phyloP scores from a whole-genome alignment of 2,329 filamentous ascomycete genomes.

The Alternaria novae-zelandiae region DNA sequence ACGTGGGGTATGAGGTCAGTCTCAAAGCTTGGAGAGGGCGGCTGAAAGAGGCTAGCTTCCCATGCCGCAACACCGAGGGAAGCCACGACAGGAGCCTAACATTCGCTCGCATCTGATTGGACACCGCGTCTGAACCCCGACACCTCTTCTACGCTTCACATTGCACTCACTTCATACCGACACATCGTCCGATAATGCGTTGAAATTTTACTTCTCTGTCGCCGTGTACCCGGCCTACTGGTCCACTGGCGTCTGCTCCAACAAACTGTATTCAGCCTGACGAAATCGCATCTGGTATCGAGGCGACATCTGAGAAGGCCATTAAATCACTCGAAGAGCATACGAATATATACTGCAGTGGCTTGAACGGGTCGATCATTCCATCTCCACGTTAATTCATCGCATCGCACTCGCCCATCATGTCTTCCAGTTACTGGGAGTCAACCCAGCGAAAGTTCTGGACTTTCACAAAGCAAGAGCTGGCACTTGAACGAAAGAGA shows the following conservation, averaged over 20 bases:
- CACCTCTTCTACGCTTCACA: neutral
- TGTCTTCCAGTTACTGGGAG: slow-evolving; percentile 97
- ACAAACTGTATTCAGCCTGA: neutral
- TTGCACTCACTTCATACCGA: neutral
- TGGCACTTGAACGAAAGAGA: slow-evolving; percentile 75
- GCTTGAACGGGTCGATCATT: neutral
- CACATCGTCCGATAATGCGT: neutral
- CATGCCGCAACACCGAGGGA: slow-evolving; percentile 20
- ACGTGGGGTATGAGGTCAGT: slow-evolving; percentile 42
- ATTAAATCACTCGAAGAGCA: neutral
- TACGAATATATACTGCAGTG: fast-evolving
- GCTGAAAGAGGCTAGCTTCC: slow-evolving; percentile 33
- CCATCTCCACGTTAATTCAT: neutral
- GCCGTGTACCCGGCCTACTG: neutral
- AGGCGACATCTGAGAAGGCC: neutral
- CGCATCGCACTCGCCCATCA: slow-evolving; percentile 47
- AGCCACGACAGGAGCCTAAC: slow-evolving; percentile 13
- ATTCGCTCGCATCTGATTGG: slow-evolving; percentile 28
- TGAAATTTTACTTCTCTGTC: neutral
- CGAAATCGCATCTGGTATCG: neutral
- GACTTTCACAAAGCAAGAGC: slow-evolving; percentile 84
- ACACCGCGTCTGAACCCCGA: neutral
- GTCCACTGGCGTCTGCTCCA: neutral
- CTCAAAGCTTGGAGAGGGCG: slow-evolving; percentile 23
- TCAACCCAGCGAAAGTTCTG: slow-evolving; percentile 90